These are phyloP conservation scores for Ganoderma leucocontextum DNA, from an alignment of 1,284 basidiomycete species.

Conservation along the genomic window DNA sequence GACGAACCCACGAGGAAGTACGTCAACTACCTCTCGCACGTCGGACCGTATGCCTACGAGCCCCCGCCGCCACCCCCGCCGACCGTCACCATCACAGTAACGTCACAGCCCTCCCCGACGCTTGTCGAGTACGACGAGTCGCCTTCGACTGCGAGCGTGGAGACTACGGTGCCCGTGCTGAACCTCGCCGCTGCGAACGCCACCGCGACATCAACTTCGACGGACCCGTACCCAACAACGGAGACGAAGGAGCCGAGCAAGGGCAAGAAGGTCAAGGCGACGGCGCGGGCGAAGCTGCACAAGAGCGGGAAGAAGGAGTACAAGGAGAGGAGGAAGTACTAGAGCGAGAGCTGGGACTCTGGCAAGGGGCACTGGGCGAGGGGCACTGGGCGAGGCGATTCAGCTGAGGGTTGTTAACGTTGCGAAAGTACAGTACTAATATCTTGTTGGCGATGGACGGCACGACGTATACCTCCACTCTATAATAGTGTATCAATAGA, in stretches of 20 bases:
- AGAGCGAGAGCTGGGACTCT: not conserved
- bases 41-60: constrained; percentile 18
- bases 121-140: not conserved
- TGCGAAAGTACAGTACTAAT: constrained; percentile 8
- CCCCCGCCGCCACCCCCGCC: constrained; percentile 15
- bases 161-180: not conserved
- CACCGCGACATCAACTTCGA: not conserved
- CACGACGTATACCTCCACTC: constrained; percentile 16
- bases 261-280: constrained; percentile 15
- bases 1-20: not conserved
- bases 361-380: too few species aligned
- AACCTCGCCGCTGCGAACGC: not conserved
- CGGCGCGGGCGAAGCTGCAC: constrained; percentile 15
- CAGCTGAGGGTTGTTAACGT: not conserved
- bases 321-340: not conserved
- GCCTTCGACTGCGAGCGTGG: not conserved
- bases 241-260: constrained; percentile 5
- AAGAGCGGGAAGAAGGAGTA: constrained; percentile 15
- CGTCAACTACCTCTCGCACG: constrained; percentile 29
- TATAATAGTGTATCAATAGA: constrained; percentile 17
- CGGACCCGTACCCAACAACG: not conserved
- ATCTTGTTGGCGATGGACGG: constrained; percentile 11
- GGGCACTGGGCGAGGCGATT: too few species aligned
- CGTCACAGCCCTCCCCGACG: not conserved
- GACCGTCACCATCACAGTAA: not conserved